Evolutionary conservation across 2,329 filamentous ascomycete genomes (phyloP).

Genomic region (Apiospora pterosperma): DNA sequence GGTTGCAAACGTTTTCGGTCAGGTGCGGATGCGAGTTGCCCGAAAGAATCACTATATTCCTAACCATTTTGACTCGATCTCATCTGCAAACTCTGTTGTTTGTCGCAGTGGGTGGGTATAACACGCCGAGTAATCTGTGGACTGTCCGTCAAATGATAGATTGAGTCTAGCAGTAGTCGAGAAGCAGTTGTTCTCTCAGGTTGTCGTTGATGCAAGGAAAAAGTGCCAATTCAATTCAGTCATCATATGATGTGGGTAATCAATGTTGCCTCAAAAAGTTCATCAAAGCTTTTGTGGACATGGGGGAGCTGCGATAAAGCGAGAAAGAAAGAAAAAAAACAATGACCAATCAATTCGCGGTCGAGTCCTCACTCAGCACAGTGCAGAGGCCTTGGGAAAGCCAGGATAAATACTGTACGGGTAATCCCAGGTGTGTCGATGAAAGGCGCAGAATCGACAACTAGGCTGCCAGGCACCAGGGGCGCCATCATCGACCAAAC

Average conservation of each 20-base stretch:
- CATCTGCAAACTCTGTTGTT: background rate
- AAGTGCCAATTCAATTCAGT: background rate
- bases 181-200: background rate
- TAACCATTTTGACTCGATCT: constrained; percentile 63
- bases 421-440: background rate
- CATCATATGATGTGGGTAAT: background rate
- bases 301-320: constrained; percentile 1
- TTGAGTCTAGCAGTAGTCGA: background rate
- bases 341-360: constrained; percentile 13
- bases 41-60: constrained; percentile 90
- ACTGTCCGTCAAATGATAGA: background rate
- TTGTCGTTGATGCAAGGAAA: background rate
- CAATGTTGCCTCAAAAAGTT: background rate
- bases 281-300: background rate
- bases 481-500: background rate
- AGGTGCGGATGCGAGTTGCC: constrained; percentile 90
- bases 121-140: background rate
- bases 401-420: background rate
- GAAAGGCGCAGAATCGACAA: background rate
- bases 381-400: background rate
- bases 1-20: constrained; percentile 81
- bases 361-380: background rate
- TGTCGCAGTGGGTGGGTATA: background rate
- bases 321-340: constrained; percentile 12
- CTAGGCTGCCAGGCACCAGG: background rate